These are phyloP conservation scores for Jamesozyma piceae DNA, from an alignment of 805 yeast species.

Conservation along the genomic window DNA sequence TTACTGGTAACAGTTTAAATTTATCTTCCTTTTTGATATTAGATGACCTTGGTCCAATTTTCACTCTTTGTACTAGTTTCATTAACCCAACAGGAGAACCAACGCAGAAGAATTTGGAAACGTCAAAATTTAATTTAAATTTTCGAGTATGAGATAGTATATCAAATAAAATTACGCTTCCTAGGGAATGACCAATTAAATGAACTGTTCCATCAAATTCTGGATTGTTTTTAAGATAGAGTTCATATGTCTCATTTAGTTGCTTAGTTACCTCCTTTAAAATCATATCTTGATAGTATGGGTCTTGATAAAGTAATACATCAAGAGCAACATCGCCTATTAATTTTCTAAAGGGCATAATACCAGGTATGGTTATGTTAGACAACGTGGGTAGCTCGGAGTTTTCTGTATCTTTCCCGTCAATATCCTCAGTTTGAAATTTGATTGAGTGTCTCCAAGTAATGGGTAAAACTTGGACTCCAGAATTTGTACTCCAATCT, in stretches of 20 bases:
- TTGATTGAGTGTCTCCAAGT: slow-evolving; percentile 80
- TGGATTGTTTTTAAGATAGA: slow-evolving; percentile 57
- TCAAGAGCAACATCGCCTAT: slow-evolving; percentile 85
- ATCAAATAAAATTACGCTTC: slow-evolving; percentile 78
- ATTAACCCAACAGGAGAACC: slow-evolving; percentile 92
- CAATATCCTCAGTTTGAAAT: slow-evolving; percentile 39
- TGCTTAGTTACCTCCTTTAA: slow-evolving; percentile 50
- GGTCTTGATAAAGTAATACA: slow-evolving; percentile 70
- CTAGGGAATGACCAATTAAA: slow-evolving; percentile 83
- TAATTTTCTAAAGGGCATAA: slow-evolving; percentile 63
- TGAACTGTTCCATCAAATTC: slow-evolving; percentile 73
- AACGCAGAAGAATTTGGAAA: slow-evolving; percentile 64
- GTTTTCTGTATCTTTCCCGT: slow-evolving; percentile 32
- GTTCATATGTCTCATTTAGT: slow-evolving; percentile 51
- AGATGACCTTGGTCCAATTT: slow-evolving; percentile 31
- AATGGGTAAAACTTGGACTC: slow-evolving; percentile 79
- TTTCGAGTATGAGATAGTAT: slow-evolving; percentile 45
- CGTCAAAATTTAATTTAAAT: slow-evolving; percentile 51
- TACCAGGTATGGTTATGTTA: slow-evolving; percentile 70
- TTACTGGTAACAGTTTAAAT: slow-evolving; percentile 5
- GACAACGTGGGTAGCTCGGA: slow-evolving; percentile 49
- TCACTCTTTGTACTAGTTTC: slow-evolving; percentile 58
- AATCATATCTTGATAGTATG: slow-evolving; percentile 53
- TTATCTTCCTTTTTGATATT: slow-evolving; percentile 19
- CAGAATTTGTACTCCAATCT: slow-evolving; percentile 42